These are phyloP conservation scores for Rhizophora apiculata DNA, from an alignment of 345 rosid species.

Conservation along the genomic window DNA sequence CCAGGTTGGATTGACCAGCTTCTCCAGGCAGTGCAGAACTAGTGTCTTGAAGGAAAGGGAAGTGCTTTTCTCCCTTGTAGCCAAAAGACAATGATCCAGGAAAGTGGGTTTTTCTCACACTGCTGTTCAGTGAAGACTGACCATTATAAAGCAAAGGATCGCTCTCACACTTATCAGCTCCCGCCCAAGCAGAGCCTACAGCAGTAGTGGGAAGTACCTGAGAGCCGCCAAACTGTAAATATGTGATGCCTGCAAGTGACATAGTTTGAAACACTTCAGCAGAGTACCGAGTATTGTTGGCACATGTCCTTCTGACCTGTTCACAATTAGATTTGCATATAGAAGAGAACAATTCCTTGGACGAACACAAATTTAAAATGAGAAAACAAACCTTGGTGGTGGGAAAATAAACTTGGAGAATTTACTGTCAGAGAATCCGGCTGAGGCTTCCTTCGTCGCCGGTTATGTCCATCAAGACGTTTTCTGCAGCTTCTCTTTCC, in stretches of 20 bases:
- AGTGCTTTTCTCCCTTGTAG: conserved; percentile 38
- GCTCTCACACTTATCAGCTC: conserved; percentile 33
- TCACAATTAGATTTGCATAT: neutral
- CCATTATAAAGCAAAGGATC: conserved; percentile 23
- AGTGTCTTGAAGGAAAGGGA: conserved; percentile 40
- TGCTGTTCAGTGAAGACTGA: conserved; percentile 36
- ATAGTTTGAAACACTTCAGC: neutral
- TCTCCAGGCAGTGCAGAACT: conserved; percentile 26
- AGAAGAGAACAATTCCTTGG: no score
- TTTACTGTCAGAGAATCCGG: conserved; percentile 42
- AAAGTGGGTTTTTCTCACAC: conserved; percentile 26
- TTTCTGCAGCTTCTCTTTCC: conserved; percentile 81
- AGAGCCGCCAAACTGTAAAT: conserved; percentile 40
- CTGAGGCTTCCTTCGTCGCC: conserved; percentile 69
- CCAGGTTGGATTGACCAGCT: conserved; percentile 28
- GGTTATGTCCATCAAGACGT: conserved; percentile 75
- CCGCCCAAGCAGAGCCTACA: conserved; percentile 42
- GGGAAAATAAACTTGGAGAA: conserved; percentile 40
- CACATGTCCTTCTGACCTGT: neutral
- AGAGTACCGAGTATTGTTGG: no score
- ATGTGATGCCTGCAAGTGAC: conserved; percentile 41
- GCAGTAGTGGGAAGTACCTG: conserved; percentile 34
- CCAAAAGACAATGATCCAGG: conserved; percentile 31
- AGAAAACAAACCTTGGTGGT: conserved; percentile 44
- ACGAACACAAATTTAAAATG: neutral